Percentiles rank a stretch among this genome's conserved stretches.
Conservation (phyloP, 2,329 filamentous ascomycete species). For the Microsporum audouinii region DNA sequence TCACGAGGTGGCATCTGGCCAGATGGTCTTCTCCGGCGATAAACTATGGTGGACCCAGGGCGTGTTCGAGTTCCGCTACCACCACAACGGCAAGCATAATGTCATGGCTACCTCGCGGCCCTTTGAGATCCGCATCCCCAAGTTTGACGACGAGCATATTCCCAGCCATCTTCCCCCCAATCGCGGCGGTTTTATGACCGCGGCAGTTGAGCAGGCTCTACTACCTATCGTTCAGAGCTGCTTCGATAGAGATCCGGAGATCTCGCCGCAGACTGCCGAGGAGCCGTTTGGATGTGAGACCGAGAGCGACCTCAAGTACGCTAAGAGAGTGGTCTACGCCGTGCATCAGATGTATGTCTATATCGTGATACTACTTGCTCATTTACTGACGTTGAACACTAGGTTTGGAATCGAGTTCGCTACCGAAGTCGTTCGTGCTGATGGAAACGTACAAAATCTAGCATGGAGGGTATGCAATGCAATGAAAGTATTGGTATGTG, state of each 20-base stretch:
- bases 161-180: conserved; percentile 44
- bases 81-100: conserved; percentile 83
- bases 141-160: conserved; percentile 64
- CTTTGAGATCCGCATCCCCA: conserved; percentile 76
- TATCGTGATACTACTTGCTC: background rate
- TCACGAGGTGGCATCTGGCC: conserved; percentile 57
- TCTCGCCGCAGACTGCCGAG: conserved; percentile 67
- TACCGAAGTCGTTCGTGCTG: conserved; percentile 78
- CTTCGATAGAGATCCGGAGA: conserved; percentile 80
- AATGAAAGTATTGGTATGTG: conserved; percentile 78
- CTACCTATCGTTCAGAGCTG: conserved; percentile 82
- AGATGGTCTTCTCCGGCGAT: conserved; percentile 79
- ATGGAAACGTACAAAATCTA: conserved; percentile 79
- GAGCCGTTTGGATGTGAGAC: conserved; percentile 78
- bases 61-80: conserved; percentile 93
- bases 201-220: conserved; percentile 62
- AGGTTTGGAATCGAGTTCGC: conserved; percentile 89
- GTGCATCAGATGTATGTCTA: conserved; percentile 74
- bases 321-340: conserved; percentile 81
- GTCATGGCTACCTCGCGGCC: conserved; percentile 90
- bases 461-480: conserved; percentile 94
- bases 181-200: conserved; percentile 38
- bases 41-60: conserved; percentile 97
- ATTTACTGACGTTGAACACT: background rate
- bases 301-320: conserved; percentile 78